Conservation (phyloP, 495 filamentous ascomycete species). For the Neurospora cerealis region DNA sequence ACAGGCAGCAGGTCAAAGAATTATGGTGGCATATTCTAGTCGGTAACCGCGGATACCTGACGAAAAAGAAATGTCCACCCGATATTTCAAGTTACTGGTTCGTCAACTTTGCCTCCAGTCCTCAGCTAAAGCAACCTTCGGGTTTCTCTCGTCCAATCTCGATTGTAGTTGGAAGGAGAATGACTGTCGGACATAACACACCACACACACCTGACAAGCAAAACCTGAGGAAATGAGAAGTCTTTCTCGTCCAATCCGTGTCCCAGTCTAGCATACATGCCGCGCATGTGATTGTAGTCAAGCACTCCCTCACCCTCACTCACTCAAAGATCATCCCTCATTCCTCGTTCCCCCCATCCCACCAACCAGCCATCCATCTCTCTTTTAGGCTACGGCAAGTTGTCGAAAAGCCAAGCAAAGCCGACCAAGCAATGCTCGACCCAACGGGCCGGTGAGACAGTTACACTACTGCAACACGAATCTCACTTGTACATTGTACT, state of each 20-base stretch:
- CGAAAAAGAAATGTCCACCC: not conserved
- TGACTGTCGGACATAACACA: not conserved
- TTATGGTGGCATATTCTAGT: not conserved
- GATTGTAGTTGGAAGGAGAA: not conserved
- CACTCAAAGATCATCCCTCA: not conserved
- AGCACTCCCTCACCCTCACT: not conserved
- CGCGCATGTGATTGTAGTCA: not conserved
- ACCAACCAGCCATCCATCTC: not conserved
- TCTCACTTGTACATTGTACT: not conserved
- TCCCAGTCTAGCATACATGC: not conserved
- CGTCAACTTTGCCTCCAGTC: not conserved
- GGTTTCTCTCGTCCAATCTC: not conserved
- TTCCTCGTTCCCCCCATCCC: not conserved
- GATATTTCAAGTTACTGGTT: not conserved
- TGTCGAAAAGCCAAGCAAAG: not conserved
- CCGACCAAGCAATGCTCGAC: not conserved
- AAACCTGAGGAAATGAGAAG: not conserved
- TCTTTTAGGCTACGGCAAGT: not conserved
- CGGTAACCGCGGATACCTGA: not conserved
- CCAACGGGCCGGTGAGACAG: not conserved
- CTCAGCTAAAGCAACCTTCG: not conserved
- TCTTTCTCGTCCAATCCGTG: not conserved
- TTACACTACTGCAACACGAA: not conserved
- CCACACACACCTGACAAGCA: not conserved
- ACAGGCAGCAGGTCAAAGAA: not conserved